Percentiles rank a stretch among this genome's conserved stretches.
Conservation (phyloP, 805 yeast genomes). For the Millerago galiae region DNA sequence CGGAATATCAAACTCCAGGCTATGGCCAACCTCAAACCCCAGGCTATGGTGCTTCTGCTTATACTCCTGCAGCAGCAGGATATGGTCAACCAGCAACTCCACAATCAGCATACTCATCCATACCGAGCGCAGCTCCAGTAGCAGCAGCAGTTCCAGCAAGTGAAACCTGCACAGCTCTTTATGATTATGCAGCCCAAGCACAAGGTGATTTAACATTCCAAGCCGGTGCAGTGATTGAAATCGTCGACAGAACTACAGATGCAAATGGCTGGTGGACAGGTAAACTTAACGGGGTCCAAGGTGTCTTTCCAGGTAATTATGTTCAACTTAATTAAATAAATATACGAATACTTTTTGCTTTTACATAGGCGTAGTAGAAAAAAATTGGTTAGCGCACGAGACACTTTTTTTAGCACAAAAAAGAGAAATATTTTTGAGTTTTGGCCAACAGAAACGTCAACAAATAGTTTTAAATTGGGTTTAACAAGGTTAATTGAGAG, state of each 20-base stretch:
- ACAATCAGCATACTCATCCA: constrained; percentile 24
- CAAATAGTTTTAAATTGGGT: background rate
- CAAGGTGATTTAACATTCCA: constrained; percentile 83
- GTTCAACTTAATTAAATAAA: constrained; percentile 54
- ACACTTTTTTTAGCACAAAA: constrained; percentile 5
- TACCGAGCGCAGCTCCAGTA: constrained; percentile 25
- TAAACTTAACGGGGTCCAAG: constrained; percentile 70
- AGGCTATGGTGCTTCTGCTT: constrained; percentile 9
- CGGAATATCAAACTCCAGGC: constrained; percentile 23
- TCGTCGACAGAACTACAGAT: constrained; percentile 76
- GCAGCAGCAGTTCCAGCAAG: constrained; percentile 29
- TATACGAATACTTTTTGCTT: too few relatives aligned
- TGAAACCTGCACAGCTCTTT: constrained; percentile 80
- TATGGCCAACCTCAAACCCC: constrained; percentile 20
- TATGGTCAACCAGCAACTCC: constrained; percentile 24
- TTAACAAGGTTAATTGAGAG: background rate
- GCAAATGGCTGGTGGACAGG: constrained; percentile 99
- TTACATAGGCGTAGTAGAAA: background rate
- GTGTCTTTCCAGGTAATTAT: constrained; percentile 95
- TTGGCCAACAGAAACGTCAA: background rate
- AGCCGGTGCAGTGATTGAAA: constrained; percentile 82
- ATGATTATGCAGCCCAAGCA: constrained; percentile 90
- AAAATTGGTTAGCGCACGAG: background rate
- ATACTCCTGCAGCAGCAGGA: constrained; percentile 17
- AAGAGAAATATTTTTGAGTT: background rate